These are phyloP conservation scores for Chytriomyces confervae DNA, from an alignment of 192 early-diverging fungal species.

Conservation along the genomic window DNA sequence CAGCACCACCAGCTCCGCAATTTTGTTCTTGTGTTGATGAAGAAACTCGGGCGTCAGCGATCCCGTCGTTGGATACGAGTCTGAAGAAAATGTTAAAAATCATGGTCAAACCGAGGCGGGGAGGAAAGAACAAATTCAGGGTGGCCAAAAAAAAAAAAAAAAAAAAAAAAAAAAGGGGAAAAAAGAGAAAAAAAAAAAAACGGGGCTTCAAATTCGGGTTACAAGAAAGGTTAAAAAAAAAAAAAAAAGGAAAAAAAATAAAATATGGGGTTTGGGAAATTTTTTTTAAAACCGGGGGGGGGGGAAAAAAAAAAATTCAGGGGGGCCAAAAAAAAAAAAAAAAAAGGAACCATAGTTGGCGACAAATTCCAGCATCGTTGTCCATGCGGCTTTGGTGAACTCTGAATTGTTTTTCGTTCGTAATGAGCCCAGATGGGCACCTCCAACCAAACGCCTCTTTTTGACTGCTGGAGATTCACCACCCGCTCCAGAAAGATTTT, in stretches of 20 bases:
- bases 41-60: neutral
- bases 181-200: neutral
- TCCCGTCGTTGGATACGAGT: too few species aligned
- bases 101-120: too few species aligned
- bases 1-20: constrained; percentile 4
- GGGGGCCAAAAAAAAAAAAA: neutral
- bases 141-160: neutral
- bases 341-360: neutral
- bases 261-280: neutral
- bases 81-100: too few species aligned
- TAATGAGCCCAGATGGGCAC: neutral
- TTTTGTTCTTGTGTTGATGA: neutral
- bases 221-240: too few species aligned
- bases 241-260: too few species aligned
- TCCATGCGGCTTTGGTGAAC: constrained; percentile 18
- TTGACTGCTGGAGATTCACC: neutral
- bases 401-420: neutral
- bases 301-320: too few species aligned
- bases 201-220: too few species aligned
- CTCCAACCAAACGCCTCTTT: neutral
- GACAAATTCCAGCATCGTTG: neutral
- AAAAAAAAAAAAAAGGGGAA: neutral
- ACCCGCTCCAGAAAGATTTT: neutral
- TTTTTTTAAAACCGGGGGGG: neutral
- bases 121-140: too few species aligned